Conservation (phyloP, 2,329 filamentous ascomycete genomes). For the Sclerotinia glacialis region DNA sequence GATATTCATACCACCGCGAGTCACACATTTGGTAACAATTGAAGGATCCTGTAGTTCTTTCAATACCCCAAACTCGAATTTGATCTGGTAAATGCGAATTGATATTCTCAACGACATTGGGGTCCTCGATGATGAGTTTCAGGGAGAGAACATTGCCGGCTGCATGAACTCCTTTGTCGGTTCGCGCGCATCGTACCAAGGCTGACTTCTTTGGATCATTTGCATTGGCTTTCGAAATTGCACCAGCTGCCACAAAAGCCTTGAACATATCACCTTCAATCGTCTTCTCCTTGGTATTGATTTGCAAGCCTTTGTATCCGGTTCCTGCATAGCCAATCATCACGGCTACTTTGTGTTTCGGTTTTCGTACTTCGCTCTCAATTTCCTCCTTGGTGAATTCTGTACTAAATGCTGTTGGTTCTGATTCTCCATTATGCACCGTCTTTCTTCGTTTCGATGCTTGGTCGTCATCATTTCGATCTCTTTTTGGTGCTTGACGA, state of each 20-base stretch:
- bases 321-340: conserved; percentile 94
- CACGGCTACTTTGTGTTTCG: conserved; percentile 95
- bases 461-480: conserved; percentile 49
- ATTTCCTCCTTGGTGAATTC: conserved; percentile 76
- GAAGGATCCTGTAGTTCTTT: conserved; percentile 85
- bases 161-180: conserved; percentile 96
- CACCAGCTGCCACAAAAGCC: conserved; percentile 85
- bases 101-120: conserved; percentile 84
- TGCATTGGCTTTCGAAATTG: conserved; percentile 95
- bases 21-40: conserved; percentile 95
- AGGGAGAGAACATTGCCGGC: conserved; percentile 93
- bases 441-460: conserved; percentile 55
- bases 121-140: conserved; percentile 93
- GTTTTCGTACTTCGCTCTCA: conserved; percentile 77
- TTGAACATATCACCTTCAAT: conserved; percentile 95
- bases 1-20: conserved; percentile 94
- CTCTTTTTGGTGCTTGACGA: conserved; percentile 51
- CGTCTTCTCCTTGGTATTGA: conserved; percentile 78
- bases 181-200: conserved; percentile 88
- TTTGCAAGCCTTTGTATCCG: conserved; percentile 96
- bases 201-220: conserved; percentile 96
- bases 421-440: conserved; percentile 40
- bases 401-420: conserved; percentile 39
- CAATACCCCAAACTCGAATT: conserved; percentile 92
- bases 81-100: conserved; percentile 81